Evolutionary conservation across 2,329 filamentous ascomycete species (phyloP).

Genomic region (Calonectria naviculata): DNA sequence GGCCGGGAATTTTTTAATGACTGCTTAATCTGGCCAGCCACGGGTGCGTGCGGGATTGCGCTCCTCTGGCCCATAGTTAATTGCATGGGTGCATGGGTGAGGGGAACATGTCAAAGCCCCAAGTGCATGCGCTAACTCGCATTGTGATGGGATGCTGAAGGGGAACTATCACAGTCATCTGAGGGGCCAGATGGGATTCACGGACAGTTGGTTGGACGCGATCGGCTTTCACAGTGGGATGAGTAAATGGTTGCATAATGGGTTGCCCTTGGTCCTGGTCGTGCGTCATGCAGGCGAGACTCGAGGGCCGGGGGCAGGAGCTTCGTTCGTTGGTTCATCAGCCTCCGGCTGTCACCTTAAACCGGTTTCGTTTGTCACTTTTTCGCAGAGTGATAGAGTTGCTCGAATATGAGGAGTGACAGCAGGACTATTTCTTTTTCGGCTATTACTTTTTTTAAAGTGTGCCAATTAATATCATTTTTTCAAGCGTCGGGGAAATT

Average conservation of each 20-base stretch:
- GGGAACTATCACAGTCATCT: background rate
- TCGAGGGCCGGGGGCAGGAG: background rate
- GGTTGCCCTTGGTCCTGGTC: conserved; percentile 5
- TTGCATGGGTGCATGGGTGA: background rate
- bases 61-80: background rate
- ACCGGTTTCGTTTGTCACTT: background rate
- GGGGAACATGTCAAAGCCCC: conserved; percentile 18
- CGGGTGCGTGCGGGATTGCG: background rate
- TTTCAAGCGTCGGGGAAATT: background rate
- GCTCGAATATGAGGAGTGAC: background rate
- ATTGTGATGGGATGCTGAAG: conserved; percentile 16
- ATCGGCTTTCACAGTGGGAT: background rate
- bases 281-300: conserved; percentile 20
- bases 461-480: background rate
- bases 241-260: conserved; percentile 19
- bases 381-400: background rate
- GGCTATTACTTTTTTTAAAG: background rate
- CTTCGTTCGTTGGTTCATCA: background rate
- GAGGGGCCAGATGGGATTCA: background rate
- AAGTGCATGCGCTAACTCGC: conserved; percentile 11
- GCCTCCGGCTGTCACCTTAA: background rate
- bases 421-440: background rate
- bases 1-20: background rate
- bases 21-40: conserved; percentile 10
- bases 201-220: conserved; percentile 9